phyloP scores from a whole-genome alignment of 78 protist species.

The Neovahlkampfia damariscottae region DNA sequence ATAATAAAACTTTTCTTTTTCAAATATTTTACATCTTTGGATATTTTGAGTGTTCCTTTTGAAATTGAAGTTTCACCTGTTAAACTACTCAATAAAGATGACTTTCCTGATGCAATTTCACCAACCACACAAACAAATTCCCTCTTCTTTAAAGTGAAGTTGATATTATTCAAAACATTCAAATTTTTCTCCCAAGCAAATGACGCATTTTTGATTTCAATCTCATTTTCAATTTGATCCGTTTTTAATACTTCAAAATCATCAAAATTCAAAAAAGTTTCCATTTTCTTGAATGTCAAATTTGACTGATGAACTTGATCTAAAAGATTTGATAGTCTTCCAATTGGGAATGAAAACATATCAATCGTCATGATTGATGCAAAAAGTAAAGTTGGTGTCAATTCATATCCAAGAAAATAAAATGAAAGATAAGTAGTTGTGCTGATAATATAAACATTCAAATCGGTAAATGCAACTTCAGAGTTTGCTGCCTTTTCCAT shows the following conservation, averaged over 20 bases:
- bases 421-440: background rate
- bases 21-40: background rate
- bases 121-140: slow-evolving; percentile 29
- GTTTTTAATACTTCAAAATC: background rate
- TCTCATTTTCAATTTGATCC: background rate
- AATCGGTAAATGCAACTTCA: background rate
- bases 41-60: background rate
- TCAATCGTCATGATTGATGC: background rate
- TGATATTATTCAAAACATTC: background rate
- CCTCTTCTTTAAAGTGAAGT: background rate
- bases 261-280: background rate
- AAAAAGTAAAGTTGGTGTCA: background rate
- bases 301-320: background rate
- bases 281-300: background rate
- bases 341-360: background rate
- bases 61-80: background rate
- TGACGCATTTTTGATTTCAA: background rate
- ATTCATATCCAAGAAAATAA: background rate
- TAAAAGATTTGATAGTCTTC: background rate
- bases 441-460: background rate
- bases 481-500: too few species aligned
- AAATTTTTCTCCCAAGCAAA: background rate
- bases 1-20: slow-evolving; percentile 80
- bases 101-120: slow-evolving; percentile 25
- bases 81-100: slow-evolving; percentile 2